These are phyloP conservation scores for Thielaviopsis populi DNA, from an alignment of 2,329 filamentous ascomycete genomes.

Conservation along the genomic window DNA sequence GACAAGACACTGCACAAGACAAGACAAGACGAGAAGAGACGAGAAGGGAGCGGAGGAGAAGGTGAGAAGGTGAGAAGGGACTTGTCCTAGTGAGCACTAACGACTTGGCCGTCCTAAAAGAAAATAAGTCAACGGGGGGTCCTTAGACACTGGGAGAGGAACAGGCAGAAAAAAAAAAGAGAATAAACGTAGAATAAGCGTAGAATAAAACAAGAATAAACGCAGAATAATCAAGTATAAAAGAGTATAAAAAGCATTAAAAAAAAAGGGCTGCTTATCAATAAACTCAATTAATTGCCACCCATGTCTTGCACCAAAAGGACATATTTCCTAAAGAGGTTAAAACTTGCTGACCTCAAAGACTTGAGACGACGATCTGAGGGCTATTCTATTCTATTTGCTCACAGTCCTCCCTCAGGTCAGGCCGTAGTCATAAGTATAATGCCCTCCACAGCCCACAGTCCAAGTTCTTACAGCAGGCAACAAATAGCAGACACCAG, in stretches of 20 bases:
- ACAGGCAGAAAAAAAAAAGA: neutral
- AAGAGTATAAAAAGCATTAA: neutral
- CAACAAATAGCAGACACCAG: too few relatives aligned
- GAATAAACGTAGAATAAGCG: neutral
- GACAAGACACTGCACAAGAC: constrained; percentile 1
- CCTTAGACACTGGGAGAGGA: neutral
- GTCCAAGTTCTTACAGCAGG: too few relatives aligned
- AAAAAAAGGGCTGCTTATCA: neutral
- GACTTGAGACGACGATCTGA: neutral
- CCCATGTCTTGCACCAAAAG: neutral
- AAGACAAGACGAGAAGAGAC: neutral
- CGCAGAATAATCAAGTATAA: too few relatives aligned
- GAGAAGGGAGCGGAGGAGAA: neutral
- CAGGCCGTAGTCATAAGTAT: too few relatives aligned
- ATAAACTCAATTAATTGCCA: neutral
- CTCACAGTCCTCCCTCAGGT: neutral
- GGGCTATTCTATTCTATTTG: neutral
- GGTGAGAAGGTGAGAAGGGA: neutral
- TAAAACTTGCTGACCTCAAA: neutral
- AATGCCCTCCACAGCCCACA: too few relatives aligned
- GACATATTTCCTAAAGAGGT: neutral
- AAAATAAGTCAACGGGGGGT: neutral
- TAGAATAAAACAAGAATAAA: too few relatives aligned
- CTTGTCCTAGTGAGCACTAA: neutral
- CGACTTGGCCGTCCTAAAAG: neutral